These are phyloP conservation scores for Endocalyx cinctus DNA, from an alignment of 2,329 filamentous ascomycete genomes.

Conservation along the genomic window DNA sequence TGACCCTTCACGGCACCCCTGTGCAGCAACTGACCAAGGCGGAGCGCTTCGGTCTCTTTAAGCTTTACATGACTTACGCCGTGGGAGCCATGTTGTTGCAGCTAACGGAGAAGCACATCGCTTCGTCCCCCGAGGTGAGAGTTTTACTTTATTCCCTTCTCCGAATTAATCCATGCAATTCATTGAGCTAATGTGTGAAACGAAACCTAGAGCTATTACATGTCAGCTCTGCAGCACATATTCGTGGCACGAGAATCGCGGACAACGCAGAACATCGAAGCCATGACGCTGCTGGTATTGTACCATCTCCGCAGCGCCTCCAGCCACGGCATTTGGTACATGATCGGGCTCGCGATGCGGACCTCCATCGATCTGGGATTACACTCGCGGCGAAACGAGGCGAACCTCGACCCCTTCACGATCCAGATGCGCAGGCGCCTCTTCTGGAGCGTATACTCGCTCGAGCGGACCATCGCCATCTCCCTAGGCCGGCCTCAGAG, in stretches of 20 bases:
- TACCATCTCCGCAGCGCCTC: conserved; percentile 47
- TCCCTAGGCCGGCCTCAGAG: conserved; percentile 47
- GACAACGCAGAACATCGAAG: conserved; percentile 46
- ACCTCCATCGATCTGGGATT: conserved; percentile 48
- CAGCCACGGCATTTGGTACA: conserved; percentile 49
- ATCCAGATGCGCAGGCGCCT: conserved; percentile 41
- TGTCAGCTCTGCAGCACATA: conserved; percentile 43
- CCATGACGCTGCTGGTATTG: conserved; percentile 45
- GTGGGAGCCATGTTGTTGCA: conserved; percentile 46
- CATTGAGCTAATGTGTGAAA: conserved; percentile 3
- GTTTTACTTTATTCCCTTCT: too few relatives aligned
- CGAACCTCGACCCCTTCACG: conserved; percentile 33
- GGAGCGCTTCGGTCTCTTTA: conserved; percentile 42
- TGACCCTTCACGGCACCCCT: conserved; percentile 28
- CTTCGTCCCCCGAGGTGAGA: conserved; percentile 34
- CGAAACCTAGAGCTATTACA: conserved; percentile 40
- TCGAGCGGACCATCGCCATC: conserved; percentile 45
- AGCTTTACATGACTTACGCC: conserved; percentile 47
- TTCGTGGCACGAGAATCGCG: conserved; percentile 43
- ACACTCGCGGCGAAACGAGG: conserved; percentile 42
- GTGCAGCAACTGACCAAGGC: conserved; percentile 28
- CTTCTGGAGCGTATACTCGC: conserved; percentile 48
- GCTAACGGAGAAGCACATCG: conserved; percentile 39
- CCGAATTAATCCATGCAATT: too few relatives aligned
- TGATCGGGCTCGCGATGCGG: conserved; percentile 49